Evolutionary conservation across 139 green algal species (phyloP).

Genomic region (Tetraselmis chui): DNA sequence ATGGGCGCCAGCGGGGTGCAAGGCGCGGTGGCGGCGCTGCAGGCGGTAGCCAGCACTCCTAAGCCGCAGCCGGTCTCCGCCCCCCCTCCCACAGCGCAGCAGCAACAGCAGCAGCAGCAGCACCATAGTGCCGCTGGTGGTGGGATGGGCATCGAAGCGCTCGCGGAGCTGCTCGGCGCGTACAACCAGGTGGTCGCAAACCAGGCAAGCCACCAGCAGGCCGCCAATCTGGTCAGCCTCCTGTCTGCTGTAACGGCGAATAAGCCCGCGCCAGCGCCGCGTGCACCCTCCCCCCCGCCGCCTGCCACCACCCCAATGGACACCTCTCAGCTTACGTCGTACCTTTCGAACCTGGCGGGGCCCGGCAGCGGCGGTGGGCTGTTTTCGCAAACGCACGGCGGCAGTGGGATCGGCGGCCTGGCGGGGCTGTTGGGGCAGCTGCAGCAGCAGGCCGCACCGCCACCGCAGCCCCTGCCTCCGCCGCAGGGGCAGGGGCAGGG

Average conservation of each 20-base stretch:
- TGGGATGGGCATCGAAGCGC: not conserved
- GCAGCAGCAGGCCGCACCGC: too few relatives aligned
- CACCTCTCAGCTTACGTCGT: not conserved
- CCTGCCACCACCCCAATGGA: not conserved
- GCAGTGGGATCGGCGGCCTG: not conserved
- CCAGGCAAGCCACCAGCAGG: not conserved
- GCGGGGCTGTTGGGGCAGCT: not conserved
- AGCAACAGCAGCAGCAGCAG: not conserved
- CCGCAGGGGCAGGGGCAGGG: too few relatives aligned
- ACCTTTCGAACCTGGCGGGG: not conserved
- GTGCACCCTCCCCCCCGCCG: too few relatives aligned
- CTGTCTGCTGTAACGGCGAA: not conserved
- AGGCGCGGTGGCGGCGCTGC: not conserved
- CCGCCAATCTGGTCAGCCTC: not conserved
- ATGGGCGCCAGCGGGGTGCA: not conserved
- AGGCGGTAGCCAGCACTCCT: not conserved
- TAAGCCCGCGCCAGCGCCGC: not conserved
- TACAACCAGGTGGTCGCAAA: not conserved
- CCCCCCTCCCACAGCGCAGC: too few relatives aligned
- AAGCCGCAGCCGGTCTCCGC: not conserved
- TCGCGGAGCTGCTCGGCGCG: not conserved
- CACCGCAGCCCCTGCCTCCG: too few relatives aligned
- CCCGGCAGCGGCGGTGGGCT: not conserved
- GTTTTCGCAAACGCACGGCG: not conserved
- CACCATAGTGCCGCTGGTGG: too few relatives aligned